Percentiles rank a stretch among this genome's conserved stretches.
phyloP scores from a whole-genome alignment of 495 filamentous ascomycete species.

The Xylaria palmicola region DNA sequence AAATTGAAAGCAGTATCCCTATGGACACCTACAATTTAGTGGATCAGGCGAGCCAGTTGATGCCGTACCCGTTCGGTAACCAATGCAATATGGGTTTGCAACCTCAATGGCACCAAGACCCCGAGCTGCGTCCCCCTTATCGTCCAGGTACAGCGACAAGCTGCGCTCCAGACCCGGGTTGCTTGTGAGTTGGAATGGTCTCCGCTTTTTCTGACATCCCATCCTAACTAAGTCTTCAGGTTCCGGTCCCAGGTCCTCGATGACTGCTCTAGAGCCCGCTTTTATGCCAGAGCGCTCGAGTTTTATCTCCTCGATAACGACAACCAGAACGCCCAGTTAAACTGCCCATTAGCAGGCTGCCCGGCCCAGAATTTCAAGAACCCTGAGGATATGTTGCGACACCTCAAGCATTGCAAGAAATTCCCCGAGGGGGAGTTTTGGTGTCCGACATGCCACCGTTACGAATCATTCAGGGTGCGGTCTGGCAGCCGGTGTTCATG shows the following conservation, averaged over 20 bases:
- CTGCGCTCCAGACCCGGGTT: neutral
- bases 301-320: constrained; percentile 12
- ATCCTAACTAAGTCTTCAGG: neutral
- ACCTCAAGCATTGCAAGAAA: constrained; percentile 18
- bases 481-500: constrained; percentile 14
- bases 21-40: neutral
- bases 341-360: constrained; percentile 20
- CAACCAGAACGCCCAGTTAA: neutral
- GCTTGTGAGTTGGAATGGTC: neutral
- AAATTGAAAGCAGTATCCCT: neutral
- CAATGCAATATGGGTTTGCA: neutral
- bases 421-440: constrained; percentile 12
- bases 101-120: neutral
- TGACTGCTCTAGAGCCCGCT: constrained; percentile 16
- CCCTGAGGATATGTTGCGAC: constrained; percentile 15
- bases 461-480: constrained; percentile 4
- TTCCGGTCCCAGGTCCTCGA: constrained; percentile 13
- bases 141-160: neutral
- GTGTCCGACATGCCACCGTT: constrained; percentile 11
- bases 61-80: neutral
- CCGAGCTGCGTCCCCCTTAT: neutral
- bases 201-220: neutral
- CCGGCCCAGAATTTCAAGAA: neutral
- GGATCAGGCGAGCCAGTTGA: neutral
- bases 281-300: constrained; percentile 14